Conservation (phyloP, 1,139 yeast genomes). For the Maudiozyma humilis region DNA sequence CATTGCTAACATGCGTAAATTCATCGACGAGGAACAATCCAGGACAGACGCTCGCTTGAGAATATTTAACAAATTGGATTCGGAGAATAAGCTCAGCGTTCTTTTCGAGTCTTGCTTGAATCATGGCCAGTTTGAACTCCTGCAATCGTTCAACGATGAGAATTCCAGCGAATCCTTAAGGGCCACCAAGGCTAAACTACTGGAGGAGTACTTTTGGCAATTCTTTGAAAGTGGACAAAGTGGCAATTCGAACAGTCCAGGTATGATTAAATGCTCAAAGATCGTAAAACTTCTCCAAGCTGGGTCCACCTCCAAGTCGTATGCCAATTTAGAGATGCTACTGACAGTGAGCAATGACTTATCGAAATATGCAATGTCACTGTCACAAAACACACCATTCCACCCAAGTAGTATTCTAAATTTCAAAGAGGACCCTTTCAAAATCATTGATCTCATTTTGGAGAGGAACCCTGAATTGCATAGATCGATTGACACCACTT, state of each 20-base stretch:
- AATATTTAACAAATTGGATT: constrained; percentile 4
- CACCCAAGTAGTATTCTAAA: constrained; percentile 35
- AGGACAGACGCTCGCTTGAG: background rate
- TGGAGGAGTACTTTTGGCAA: constrained; percentile 44
- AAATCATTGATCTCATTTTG: constrained; percentile 38
- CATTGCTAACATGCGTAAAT: constrained; percentile 1
- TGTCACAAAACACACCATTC: constrained; percentile 33
- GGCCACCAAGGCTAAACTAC: constrained; percentile 13
- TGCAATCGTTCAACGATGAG: constrained; percentile 12
- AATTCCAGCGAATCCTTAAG: constrained; percentile 9
- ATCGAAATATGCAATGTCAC: constrained; percentile 33
- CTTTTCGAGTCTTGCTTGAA: constrained; percentile 21
- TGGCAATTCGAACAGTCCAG: constrained; percentile 43
- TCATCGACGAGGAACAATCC: constrained; percentile 1
- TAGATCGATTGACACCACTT: constrained; percentile 38
- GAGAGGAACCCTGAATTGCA: constrained; percentile 53
- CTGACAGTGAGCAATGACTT: constrained; percentile 33
- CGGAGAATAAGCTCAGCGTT: constrained; percentile 13
- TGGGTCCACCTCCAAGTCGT: constrained; percentile 15
- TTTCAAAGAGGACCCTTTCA: constrained; percentile 27
- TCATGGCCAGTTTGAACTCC: constrained; percentile 20
- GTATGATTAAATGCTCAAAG: constrained; percentile 36
- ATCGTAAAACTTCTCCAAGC: constrained; percentile 37
- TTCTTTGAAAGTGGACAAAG: constrained; percentile 43
- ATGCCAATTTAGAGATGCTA: constrained; percentile 30